These are phyloP conservation scores for Globisporangium paroecandrum DNA, from an alignment of 352 stramenopile species.

Conservation along the genomic window DNA sequence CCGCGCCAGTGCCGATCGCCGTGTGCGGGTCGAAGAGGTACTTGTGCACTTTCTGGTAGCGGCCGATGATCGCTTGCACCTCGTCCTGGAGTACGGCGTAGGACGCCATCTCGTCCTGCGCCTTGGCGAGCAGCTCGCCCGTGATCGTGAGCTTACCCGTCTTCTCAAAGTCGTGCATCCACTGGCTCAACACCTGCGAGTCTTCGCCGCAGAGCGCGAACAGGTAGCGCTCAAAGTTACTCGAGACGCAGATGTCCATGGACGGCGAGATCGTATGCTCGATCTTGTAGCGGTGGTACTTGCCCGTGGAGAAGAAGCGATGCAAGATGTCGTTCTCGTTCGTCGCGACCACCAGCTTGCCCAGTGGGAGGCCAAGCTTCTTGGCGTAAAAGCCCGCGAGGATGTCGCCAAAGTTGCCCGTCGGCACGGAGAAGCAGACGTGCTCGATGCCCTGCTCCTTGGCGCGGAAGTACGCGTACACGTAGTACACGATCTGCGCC, in stretches of 20 bases:
- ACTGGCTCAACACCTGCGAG: slow-evolving; percentile 79
- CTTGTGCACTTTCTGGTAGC: slow-evolving; percentile 88
- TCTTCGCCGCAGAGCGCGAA: slow-evolving; percentile 96
- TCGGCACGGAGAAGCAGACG: slow-evolving; percentile 96
- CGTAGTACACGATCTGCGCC: slow-evolving; percentile 99
- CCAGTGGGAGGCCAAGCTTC: slow-evolving; percentile 91
- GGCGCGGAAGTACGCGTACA: slow-evolving; percentile 95
- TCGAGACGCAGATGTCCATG: slow-evolving; percentile 99
- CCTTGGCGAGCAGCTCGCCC: slow-evolving; percentile 86
- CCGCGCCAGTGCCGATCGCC: slow-evolving; percentile 92
- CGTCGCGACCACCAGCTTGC: slow-evolving; percentile 96
- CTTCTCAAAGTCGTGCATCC: slow-evolving; percentile 95
- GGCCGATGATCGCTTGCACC: slow-evolving; percentile 91
- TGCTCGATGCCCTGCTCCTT: slow-evolving; percentile 66
- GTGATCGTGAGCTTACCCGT: slow-evolving; percentile 93
- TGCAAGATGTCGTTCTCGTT: slow-evolving; percentile 99
- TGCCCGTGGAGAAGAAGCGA: slow-evolving; percentile 96
- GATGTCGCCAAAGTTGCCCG: slow-evolving; percentile 99
- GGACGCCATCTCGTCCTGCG: slow-evolving; percentile 93
- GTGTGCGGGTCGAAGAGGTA: slow-evolving; percentile 98
- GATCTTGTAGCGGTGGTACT: slow-evolving; percentile 94
- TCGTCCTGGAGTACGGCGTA: slow-evolving; percentile 79
- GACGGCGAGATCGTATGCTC: slow-evolving; percentile 94
- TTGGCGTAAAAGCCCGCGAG: slow-evolving; percentile 97
- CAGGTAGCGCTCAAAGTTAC: slow-evolving; percentile 99